Evolutionary conservation across 75 land plant genomes (phyloP).

Genomic region (Cryptomeria japonica): DNA sequence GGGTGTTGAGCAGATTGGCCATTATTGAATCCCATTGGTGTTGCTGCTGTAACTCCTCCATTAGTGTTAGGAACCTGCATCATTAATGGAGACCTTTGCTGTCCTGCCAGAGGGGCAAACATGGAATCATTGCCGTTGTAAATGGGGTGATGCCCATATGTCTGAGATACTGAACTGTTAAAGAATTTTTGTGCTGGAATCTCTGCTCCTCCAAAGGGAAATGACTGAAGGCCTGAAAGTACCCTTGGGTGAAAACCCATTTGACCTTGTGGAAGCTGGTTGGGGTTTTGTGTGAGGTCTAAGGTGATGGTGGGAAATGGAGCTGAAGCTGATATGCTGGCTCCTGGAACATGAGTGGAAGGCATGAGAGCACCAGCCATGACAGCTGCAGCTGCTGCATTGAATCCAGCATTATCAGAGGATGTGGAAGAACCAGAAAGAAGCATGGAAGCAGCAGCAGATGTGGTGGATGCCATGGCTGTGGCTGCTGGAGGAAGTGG

Average conservation of each 20-base stretch:
- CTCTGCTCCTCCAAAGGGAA: neutral
- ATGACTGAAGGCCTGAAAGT: neutral
- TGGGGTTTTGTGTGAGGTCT: constrained; percentile 67
- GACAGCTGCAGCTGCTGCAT: constrained; percentile 20
- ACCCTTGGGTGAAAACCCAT: constrained; percentile 10
- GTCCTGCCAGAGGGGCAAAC: constrained; percentile 10
- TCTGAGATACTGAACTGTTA: neutral
- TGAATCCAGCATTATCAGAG: constrained; percentile 17
- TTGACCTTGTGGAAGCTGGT: constrained; percentile 18
- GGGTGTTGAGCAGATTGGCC: neutral
- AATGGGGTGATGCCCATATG: constrained; percentile 4
- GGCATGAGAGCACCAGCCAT: constrained; percentile 48
- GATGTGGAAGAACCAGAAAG: constrained; percentile 57
- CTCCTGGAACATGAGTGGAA: constrained; percentile 43
- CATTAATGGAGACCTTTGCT: neutral
- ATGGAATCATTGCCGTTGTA: neutral
- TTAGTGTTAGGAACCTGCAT: neutral
- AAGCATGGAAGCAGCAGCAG: constrained; percentile 70
- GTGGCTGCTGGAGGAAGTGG: constrained; percentile 70
- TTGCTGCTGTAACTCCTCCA: neutral
- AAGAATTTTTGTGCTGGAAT: neutral
- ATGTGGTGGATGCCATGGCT: constrained; percentile 63
- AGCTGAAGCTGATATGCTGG: constrained; percentile 91
- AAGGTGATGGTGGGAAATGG: constrained; percentile 82
- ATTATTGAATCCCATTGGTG: neutral